Percentiles rank a stretch among this genome's conserved stretches.
Conservation (phyloP, 352 stramenopile species). For the Phytophthora lateralis region DNA sequence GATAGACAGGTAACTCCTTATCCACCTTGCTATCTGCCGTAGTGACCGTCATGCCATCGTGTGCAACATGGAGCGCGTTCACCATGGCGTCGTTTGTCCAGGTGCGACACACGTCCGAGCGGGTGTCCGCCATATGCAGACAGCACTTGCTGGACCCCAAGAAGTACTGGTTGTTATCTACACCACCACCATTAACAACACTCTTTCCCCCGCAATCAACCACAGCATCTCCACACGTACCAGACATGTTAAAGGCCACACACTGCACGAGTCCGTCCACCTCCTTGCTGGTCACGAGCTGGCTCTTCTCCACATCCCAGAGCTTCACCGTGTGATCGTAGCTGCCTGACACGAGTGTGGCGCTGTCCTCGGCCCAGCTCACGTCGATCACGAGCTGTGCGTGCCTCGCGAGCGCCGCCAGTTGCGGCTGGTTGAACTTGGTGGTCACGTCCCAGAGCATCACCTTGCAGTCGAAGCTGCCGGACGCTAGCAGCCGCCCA, state of each 20-base stretch:
- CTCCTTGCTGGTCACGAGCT: conserved; percentile 64
- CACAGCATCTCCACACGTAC: conserved; percentile 24
- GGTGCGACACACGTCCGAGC: conserved; percentile 57
- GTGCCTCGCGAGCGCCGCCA: conserved; percentile 78
- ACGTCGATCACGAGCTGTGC: conserved; percentile 87
- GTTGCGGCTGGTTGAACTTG: conserved; percentile 88
- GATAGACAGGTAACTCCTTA: not conserved
- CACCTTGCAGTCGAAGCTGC: conserved; percentile 83
- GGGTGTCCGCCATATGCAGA: conserved; percentile 75
- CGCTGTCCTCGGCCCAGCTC: conserved; percentile 82
- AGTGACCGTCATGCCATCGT: conserved; percentile 78
- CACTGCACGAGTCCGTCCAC: conserved; percentile 85
- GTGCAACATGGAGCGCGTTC: conserved; percentile 82
- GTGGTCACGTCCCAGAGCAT: conserved; percentile 89
- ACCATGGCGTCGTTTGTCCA: conserved; percentile 90
- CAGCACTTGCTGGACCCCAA: conserved; percentile 82
- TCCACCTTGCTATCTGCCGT: conserved; percentile 83
- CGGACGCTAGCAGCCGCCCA: conserved; percentile 78
- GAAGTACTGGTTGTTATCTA: conserved; percentile 86
- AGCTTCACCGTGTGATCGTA: conserved; percentile 91
- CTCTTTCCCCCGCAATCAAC: not conserved
- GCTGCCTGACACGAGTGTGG: conserved; percentile 72
- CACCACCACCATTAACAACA: conserved; percentile 7
- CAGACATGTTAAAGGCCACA: conserved; percentile 81
- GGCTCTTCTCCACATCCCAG: conserved; percentile 86